Percentiles rank a stretch among this genome's conserved stretches.
Evolutionary conservation across 148 eudicot species (phyloP).

Genomic region (Heliamphora exappendiculata): DNA sequence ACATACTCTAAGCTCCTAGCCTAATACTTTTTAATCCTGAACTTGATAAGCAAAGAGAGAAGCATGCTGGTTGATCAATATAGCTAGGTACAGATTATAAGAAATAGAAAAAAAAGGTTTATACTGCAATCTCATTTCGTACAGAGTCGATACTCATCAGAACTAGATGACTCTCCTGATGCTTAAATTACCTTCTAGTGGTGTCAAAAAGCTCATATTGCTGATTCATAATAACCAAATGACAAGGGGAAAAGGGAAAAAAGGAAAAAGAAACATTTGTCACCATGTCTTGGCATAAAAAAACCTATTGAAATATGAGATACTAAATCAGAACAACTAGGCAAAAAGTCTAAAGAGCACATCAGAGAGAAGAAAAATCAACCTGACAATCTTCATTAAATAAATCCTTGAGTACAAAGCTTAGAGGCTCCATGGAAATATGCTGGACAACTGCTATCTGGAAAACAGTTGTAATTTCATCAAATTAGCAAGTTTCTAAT

Average conservation of each 20-base stretch:
- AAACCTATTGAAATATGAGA: not conserved
- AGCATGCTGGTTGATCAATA: not conserved
- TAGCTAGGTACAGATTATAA: not conserved
- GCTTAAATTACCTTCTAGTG: not conserved
- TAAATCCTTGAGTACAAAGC: conserved; percentile 42
- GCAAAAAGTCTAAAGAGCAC: not conserved
- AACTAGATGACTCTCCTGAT: not conserved
- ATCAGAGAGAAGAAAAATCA: conserved; percentile 10
- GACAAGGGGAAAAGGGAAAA: not conserved
- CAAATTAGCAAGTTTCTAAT: conserved; percentile 1
- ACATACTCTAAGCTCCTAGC: no score
- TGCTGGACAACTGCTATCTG: conserved; percentile 79
- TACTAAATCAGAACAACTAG: conserved; percentile 1
- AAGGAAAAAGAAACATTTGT: not conserved
- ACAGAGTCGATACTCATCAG: not conserved
- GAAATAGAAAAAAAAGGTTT: not conserved
- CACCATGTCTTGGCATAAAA: not conserved
- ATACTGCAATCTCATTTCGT: not conserved
- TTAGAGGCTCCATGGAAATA: conserved; percentile 55
- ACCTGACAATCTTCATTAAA: conserved; percentile 50
- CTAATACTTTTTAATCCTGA: not conserved
- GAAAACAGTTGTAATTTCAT: conserved; percentile 11
- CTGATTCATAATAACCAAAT: not conserved
- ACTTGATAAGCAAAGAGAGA: not conserved
- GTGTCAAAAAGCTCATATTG: not conserved